Conservation (phyloP, 2,329 filamentous ascomycete genomes). For the Lachnellula cervina region DNA sequence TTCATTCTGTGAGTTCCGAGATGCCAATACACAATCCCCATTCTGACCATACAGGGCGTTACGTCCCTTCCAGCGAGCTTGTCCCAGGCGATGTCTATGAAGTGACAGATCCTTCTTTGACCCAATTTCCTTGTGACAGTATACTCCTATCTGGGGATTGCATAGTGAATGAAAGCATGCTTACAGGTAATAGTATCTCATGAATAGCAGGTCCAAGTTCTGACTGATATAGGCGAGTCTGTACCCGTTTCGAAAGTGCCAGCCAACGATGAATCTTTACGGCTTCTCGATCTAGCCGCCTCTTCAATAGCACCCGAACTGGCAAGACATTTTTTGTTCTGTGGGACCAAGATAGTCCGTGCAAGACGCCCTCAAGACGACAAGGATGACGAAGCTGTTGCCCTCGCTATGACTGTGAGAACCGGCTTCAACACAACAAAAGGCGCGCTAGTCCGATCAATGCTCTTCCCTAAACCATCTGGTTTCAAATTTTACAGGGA, state of each 20-base stretch:
- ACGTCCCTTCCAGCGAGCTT: conserved; percentile 78
- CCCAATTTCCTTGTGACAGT: conserved; percentile 88
- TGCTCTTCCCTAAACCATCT: conserved; percentile 97
- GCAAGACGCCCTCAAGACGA: conserved; percentile 83
- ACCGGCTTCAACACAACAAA: conserved; percentile 98
- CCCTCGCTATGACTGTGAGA: conserved; percentile 83
- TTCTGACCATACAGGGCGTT: conserved; percentile 55
- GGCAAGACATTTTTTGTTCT: conserved; percentile 87
- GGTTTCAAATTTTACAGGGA: conserved; percentile 98
- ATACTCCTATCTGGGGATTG: conserved; percentile 88
- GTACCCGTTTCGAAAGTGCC: conserved; percentile 93
- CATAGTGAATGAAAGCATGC: conserved; percentile 99
- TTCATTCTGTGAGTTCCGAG: conserved; percentile 69
- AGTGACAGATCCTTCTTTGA: conserved; percentile 85
- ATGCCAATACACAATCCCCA: background rate
- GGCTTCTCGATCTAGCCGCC: conserved; percentile 69
- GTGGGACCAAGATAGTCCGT: conserved; percentile 91
- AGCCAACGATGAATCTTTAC: conserved; percentile 74
- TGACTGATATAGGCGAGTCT: conserved; percentile 65
- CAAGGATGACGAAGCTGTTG: conserved; percentile 80
- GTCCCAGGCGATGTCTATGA: conserved; percentile 97
- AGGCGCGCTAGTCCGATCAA: conserved; percentile 88
- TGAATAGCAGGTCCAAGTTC: background rate
- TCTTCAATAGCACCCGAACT: conserved; percentile 78
- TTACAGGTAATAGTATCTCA: conserved; percentile 54